phyloP scores from a whole-genome alignment of 768 basidiomycete genomes.

The Tephrocybe sp. region DNA sequence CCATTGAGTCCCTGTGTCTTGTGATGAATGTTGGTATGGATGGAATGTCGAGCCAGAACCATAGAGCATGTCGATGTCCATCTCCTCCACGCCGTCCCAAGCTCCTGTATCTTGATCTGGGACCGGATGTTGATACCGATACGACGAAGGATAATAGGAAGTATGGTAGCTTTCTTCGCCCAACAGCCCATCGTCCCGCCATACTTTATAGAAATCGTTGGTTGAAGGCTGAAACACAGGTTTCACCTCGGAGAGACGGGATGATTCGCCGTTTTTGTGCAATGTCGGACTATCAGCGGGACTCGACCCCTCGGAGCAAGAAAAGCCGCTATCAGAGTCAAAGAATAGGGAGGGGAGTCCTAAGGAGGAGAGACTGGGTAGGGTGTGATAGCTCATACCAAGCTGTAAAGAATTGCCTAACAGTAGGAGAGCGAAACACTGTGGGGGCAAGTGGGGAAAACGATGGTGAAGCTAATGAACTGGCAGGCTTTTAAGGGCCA shows the following conservation, averaged over 20 bases:
- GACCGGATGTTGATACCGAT: slow-evolving; percentile 3
- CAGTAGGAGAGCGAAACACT: neutral
- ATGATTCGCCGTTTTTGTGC: slow-evolving; percentile 19
- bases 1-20: slow-evolving; percentile 5
- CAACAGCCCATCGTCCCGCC: neutral
- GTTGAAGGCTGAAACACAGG: slow-evolving; percentile 15
- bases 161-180: neutral
- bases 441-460: slow-evolving; percentile 1
- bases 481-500: slow-evolving; percentile 17
- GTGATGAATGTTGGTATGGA: neutral
- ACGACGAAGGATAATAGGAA: slow-evolving; percentile 4
- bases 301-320: slow-evolving; percentile 8
- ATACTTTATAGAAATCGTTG: slow-evolving; percentile 11
- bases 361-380: slow-evolving; percentile 3
- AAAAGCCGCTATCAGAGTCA: slow-evolving; percentile 1
- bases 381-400: slow-evolving; percentile 7
- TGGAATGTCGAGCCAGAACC: neutral
- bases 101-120: slow-evolving; percentile 5
- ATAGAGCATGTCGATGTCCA: slow-evolving; percentile 5
- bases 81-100: slow-evolving; percentile 10
- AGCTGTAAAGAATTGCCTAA: neutral
- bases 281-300: slow-evolving; percentile 21
- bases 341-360: slow-evolving; percentile 1
- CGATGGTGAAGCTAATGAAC: slow-evolving; percentile 1
- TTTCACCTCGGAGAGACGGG: slow-evolving; percentile 15